Evolutionary conservation across 768 basidiomycete species (phyloP), one percentile per base, ranked within the genome.

Genomic region (Leccinum olivaceopallidum): DNA sequence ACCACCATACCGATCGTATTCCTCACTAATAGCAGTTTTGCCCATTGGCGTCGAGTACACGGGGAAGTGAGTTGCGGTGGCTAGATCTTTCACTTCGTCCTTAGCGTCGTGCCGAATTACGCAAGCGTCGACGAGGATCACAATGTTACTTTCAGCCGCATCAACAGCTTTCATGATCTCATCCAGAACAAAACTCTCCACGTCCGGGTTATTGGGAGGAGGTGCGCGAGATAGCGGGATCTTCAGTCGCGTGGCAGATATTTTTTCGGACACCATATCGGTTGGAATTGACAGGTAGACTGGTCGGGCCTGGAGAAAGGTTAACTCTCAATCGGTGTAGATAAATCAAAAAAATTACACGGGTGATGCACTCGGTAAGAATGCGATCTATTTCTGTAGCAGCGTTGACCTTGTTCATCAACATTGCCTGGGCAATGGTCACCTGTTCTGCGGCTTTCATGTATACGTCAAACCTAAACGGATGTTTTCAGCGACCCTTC

Each of bases 231-330:
- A 78, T 9, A 90, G 78, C 7, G 87, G 86, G 1, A 79, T 83
- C 56, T 81, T 75, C 56, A 97, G 80, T 20, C 83, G 82, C 44
- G 83, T 81, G 6, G 84, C 74, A 0, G 92, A 82, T 18, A 95
- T 86, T 69, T 87, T 83, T 56, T 79, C 76, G 67, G 83, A 80
- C 5, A 89, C 88, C 56, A 96, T 77, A 71, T 98, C 90, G 6
- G 88, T 95, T 1, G 94, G 95, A 12, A 98, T 79, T 37, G 88
- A 83, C 44, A 98, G 75, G 69, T 98, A 98, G 34, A 90, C 92
- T 0, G 95, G 95, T 20, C 92, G 86, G 30, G 88, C 89, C 84
- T 92, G 63, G 16, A 36, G 6, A 24, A 3, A 24, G 6, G 24
- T 67, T 12, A 65, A 47, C 24, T 10, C 4, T 44, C 1, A 2